Base-by-base conservation (phyloP, 225 moss, liverwort and hornwort genomes). In the Pseudisothecium myosuroides region DNA sequence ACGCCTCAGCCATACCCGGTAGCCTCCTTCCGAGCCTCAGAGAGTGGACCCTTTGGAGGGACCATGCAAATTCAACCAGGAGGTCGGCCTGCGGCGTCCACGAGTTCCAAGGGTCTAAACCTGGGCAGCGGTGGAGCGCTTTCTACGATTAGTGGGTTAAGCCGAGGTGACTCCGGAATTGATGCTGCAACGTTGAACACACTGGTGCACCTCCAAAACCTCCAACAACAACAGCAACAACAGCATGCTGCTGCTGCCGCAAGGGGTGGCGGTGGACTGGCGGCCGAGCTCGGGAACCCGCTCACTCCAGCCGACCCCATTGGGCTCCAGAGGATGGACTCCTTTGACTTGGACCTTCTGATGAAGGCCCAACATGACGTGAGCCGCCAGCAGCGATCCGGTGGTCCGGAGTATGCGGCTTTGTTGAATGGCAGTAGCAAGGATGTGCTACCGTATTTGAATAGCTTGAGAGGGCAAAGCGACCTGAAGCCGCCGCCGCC, bases 41-140 rank as follows among this genome's bases (percentile, higher is more conserved):
- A 96, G 89, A 93, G 90, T 37, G 94, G 96, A 24, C 91, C 91
- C 59, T 99, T 96, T 74, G 96, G 93, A 49, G 98, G 98, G 59
- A 95, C 95, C 26, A 99, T 99, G 98, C 97, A 96, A 90, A 94
- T 99, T 61, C 98, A 97, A 93, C 98, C 98, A 10, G 98, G 98
- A 76, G 97, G 98, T 29, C 93, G 97, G 27, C 95, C 95, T 31
- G 89, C 93, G 68, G 95, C 94, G 29, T 85, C 96, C 61, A 93
- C 95, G 59, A 92, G 91, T 85, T 79, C 92, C 65, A 99, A 96
- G 92, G 94, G 93, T 61, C 67, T 93, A 14, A 97, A 85, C 82
- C 88, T 95, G 34, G 93, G 94, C 64, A 74, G 90, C 50, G 92
- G 87, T 54, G 72, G 80, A 66, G 85, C 89, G 34, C 88, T 91